Percentiles rank a stretch among this genome's conserved stretches.
phyloP scores from a whole-genome alignment of 176 grass and related monocot species.

The Zea mays region Zm-B73-REFERENCE-NAM-5.0 NC_050098.1:158131501-158132000 shows the following conservation, averaged over 20 bases:
- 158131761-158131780: background rate
- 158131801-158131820: background rate
- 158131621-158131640: background rate
- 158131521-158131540: background rate
- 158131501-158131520: conserved; percentile 8
- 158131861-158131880: no score
- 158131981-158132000: no score
- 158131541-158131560: background rate
- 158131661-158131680: background rate
- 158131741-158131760: no score
- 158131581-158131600: background rate
- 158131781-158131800: background rate
- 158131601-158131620: background rate
- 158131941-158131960: no score
- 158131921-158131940: no score
- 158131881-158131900: no score
- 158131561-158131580: background rate
- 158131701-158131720: background rate
- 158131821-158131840: background rate
- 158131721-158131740: background rate
- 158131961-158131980: no score
- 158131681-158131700: background rate
- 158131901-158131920: no score
- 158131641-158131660: background rate
- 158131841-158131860: background rate